Evolutionary conservation across 2,329 filamentous ascomycete genomes (phyloP), one percentile per base, ranked within the genome.

Genomic region (Xylaria sp.): DNA sequence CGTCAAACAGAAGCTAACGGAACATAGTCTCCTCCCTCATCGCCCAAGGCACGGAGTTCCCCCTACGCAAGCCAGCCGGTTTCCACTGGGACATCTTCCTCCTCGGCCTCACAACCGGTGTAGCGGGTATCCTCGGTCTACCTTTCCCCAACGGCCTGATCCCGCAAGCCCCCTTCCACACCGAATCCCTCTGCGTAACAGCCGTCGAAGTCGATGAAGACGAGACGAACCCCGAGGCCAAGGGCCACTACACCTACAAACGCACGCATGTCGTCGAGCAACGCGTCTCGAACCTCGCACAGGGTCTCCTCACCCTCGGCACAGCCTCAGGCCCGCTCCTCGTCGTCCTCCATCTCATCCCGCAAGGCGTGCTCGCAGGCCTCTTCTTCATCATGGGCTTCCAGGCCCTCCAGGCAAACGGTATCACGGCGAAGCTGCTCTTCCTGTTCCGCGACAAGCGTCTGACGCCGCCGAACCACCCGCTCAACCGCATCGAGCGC

Each of bases 81-180:
- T 93, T 93, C 70, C 90, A 93, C 74, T 93, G 90, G 90, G 90
- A 93, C 67, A 73, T 93, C 46, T 92, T 92, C 75, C 83, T 93
- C 35, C 84, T 93, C 0, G 90, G 90, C 3, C 76, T 91, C 34
- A 92, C 89, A 1, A 92, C 90, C 0, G 88, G 87, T 54, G 75
- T 92, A 1, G 87, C 88, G 2, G 90, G 90, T 9, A 78, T 93
- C 30, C 78, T 93, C 11, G 90, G 90, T 13, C 80, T 93, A 9
- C 90, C 90, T 1, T 91, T 91, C 66, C 90, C 90, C 55, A 93
- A 93, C 71, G 90, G 90, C 37, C 83, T 93, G 34, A 92, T 93
- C 65, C 90, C 90, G 0, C 90, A 93, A 74, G 90, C 90, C 0
- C 90, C 90, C 1, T 92, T 92, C 72, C 90, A 93, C 72, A 93